Conservation (phyloP, 345 rosid genomes). For the Corchorus capsularis region DNA sequence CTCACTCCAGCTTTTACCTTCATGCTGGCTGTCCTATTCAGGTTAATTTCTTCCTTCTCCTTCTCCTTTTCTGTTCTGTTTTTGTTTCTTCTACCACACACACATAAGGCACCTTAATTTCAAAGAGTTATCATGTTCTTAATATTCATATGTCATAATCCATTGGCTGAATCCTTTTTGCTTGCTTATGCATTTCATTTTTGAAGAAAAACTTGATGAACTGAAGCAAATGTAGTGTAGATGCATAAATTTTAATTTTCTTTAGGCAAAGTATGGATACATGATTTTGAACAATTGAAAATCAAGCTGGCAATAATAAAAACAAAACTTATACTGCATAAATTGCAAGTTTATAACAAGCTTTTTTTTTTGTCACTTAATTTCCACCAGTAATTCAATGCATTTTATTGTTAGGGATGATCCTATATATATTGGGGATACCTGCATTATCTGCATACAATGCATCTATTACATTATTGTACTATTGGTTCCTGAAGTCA, state of each 20-base stretch:
- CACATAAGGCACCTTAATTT: too few species aligned
- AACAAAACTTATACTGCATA: background rate
- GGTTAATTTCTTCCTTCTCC: constrained; percentile 22
- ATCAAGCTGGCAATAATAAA: background rate
- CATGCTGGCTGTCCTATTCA: constrained; percentile 33
- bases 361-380: background rate
- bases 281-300: background rate
- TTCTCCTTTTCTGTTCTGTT: background rate
- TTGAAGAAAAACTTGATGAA: background rate
- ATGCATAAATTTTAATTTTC: too few species aligned
- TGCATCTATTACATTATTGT: background rate
- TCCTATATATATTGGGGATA: too few species aligned
- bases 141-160: background rate
- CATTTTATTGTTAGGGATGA: background rate
- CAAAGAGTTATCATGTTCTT: too few species aligned
- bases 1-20: constrained; percentile 50
- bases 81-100: background rate
- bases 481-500: background rate
- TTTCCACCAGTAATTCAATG: background rate
- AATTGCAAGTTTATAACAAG: background rate
- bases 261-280: too few species aligned
- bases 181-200: background rate
- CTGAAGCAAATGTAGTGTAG: background rate
- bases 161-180: background rate
- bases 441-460: too few species aligned